Conservation (phyloP, 768 basidiomycete genomes). For the Gymnopilus dilepis region DNA sequence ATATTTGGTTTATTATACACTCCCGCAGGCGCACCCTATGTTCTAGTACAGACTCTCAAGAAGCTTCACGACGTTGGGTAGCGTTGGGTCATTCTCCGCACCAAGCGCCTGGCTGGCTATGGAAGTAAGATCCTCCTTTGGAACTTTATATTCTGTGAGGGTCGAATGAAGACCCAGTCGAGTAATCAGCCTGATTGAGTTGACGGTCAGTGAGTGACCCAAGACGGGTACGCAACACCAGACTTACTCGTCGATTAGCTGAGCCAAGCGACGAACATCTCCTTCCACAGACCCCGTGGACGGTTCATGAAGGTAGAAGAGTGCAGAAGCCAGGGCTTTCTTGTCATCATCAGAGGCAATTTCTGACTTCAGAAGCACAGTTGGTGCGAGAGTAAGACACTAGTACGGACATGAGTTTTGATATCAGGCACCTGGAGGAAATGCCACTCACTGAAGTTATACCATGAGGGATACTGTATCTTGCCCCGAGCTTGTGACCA, state of each 20-base stretch:
- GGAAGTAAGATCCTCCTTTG: slow-evolving; percentile 53
- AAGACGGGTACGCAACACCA: neutral
- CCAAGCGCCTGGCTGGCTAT: slow-evolving; percentile 59
- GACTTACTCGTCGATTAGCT: slow-evolving; percentile 59
- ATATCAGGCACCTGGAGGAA: slow-evolving; percentile 8
- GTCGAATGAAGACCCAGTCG: slow-evolving; percentile 62
- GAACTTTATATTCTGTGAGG: slow-evolving; percentile 68
- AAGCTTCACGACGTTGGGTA: slow-evolving; percentile 51
- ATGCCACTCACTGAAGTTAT: slow-evolving; percentile 71
- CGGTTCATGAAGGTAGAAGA: slow-evolving; percentile 63
- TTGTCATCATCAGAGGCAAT: slow-evolving; percentile 67
- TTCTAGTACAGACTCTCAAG: slow-evolving; percentile 39
- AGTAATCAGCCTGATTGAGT: slow-evolving; percentile 55
- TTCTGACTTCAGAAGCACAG: slow-evolving; percentile 63
- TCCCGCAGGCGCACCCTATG: neutral
- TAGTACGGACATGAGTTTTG: slow-evolving; percentile 30
- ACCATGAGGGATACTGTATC: slow-evolving; percentile 79
- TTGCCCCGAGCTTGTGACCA: slow-evolving; percentile 75
- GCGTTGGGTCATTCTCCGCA: slow-evolving; percentile 41
- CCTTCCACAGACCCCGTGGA: slow-evolving; percentile 68
- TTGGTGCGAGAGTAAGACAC: slow-evolving; percentile 76
- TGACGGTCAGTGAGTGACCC: neutral
- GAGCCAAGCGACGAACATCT: slow-evolving; percentile 61
- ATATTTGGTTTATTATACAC: neutral
- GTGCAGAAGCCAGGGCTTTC: slow-evolving; percentile 55